These are phyloP conservation scores for Neonectria hederae DNA, from an alignment of 2,329 filamentous ascomycete species.

Conservation along the genomic window DNA sequence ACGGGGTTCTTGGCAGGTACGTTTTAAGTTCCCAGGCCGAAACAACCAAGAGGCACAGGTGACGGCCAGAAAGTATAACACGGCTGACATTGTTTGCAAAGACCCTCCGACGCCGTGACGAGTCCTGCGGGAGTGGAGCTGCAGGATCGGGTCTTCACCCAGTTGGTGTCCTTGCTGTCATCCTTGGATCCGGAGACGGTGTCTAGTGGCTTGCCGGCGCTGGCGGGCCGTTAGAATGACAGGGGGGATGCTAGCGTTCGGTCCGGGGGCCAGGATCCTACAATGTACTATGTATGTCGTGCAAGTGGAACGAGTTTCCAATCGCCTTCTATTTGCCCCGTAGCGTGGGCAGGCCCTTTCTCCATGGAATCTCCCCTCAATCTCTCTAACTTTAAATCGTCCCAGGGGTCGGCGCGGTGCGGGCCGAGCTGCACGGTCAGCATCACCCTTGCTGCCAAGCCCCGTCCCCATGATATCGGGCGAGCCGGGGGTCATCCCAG, in stretches of 20 bases:
- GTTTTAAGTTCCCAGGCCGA: not conserved
- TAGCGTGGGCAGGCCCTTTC: not conserved
- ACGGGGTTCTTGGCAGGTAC: slow-evolving; percentile 9
- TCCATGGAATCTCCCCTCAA: not conserved
- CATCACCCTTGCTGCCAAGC: not conserved
- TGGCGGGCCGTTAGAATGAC: no score
- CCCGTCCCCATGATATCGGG: no score
- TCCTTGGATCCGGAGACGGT: not conserved
- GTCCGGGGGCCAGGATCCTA: no score
- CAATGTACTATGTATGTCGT: no score
- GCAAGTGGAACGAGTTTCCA: not conserved
- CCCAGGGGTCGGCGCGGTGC: not conserved
- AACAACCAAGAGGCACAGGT: not conserved
- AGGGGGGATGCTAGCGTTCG: no score
- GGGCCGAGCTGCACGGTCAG: not conserved
- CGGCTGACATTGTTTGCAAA: not conserved
- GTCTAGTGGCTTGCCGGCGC: not conserved
- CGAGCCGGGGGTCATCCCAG: no score
- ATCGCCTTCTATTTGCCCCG: not conserved
- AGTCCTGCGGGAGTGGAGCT: slow-evolving; percentile 1
- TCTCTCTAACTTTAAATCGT: not conserved
- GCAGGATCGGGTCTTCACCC: slow-evolving; percentile 6
- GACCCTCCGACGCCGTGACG: slow-evolving; percentile 6
- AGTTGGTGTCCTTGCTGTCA: not conserved
- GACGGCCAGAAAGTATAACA: not conserved